Conservation (phyloP, 2,329 filamentous ascomycete genomes). For the Sporothrix schenckii region DNA sequence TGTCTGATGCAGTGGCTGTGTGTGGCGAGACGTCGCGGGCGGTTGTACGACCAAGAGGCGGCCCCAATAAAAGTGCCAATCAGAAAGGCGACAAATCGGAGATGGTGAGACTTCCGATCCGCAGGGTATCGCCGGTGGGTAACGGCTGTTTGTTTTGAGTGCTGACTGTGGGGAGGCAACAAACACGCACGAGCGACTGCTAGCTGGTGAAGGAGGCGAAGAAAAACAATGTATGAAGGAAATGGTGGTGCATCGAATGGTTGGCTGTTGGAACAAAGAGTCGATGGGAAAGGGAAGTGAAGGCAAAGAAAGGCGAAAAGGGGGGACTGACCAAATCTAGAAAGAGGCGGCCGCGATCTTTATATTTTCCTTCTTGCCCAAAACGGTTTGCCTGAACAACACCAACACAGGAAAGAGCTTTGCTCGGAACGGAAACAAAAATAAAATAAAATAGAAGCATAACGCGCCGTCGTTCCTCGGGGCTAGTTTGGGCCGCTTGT, state of each 20-base stretch:
- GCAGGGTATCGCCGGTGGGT: neutral
- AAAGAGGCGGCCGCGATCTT: neutral
- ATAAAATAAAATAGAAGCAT: neutral
- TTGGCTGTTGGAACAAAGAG: no score
- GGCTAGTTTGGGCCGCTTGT: neutral
- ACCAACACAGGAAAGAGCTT: no score
- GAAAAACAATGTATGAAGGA: neutral
- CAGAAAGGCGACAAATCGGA: neutral
- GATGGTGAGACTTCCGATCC: neutral
- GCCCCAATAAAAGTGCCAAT: no score
- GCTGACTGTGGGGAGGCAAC: neutral
- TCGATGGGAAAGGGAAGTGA: neutral
- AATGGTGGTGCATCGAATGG: no score
- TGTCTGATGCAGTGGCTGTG: neutral
- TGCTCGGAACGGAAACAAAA: neutral
- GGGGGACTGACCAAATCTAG: slow-evolving; percentile 3
- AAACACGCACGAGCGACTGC: neutral
- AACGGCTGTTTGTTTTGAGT: neutral
- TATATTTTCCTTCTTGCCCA: neutral
- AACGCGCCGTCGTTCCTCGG: slow-evolving; percentile 5
- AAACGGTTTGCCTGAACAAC: neutral
- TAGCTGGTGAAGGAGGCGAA: neutral
- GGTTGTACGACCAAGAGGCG: neutral
- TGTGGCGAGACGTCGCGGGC: neutral
- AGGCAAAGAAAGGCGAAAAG: neutral